phyloP scores from a whole-genome alignment of 257 asterid species.

The Anisodus tanguticus region DNA sequence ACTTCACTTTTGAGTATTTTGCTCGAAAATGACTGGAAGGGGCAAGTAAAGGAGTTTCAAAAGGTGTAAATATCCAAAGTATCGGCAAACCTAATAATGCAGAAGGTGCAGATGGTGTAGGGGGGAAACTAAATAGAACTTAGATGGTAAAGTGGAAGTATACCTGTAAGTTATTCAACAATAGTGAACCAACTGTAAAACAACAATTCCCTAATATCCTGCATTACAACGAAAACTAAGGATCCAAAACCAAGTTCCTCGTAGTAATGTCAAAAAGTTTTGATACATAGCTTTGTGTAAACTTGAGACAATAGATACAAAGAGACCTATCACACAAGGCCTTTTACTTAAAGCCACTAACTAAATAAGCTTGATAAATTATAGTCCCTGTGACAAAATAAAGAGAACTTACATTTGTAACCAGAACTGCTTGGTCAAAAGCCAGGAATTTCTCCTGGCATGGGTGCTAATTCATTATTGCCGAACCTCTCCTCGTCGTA shows the following conservation, averaged over 20 bases:
- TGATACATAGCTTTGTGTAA: not conserved
- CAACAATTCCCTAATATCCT: not conserved
- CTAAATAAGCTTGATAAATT: not conserved
- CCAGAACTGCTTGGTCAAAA: constrained; percentile 44
- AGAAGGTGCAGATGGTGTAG: too few relatives aligned
- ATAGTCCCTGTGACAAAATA: not conserved
- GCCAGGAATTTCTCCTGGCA: constrained; percentile 92
- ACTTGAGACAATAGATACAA: not conserved
- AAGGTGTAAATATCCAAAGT: too few relatives aligned
- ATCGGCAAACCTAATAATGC: too few relatives aligned
- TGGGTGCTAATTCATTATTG: constrained; percentile 86
- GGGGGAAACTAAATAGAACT: too few relatives aligned
- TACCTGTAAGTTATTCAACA: not conserved
- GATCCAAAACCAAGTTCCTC: constrained; percentile 12
- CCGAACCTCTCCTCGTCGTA: constrained; percentile 81
- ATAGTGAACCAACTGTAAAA: constrained; percentile 6
- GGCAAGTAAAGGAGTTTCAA: too few relatives aligned
- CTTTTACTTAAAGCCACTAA: not conserved
- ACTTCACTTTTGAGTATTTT: too few relatives aligned
- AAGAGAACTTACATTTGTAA: not conserved
- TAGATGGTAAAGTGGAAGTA: too few relatives aligned
- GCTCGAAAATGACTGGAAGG: too few relatives aligned
- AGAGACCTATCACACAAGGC: not conserved
- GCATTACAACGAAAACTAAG: not conserved
- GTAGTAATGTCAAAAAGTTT: not conserved